A percentile compares a stretch with the other conserved stretches of the same genome.
Conservation (phyloP, 306 rosid genomes). For the Argentina anserina region DNA sequence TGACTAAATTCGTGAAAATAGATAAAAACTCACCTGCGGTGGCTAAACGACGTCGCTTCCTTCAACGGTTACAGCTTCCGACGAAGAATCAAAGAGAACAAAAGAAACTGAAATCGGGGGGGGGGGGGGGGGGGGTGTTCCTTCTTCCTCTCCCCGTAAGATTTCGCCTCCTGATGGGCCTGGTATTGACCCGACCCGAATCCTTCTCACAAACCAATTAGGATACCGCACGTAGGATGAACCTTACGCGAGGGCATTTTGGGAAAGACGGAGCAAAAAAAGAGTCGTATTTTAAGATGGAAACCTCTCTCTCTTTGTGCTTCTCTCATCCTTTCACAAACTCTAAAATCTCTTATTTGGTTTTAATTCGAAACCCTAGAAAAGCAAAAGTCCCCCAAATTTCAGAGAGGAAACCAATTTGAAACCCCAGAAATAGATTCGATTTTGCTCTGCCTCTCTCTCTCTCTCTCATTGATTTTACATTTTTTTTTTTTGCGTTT, state of each 20-base stretch:
- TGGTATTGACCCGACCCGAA: neutral
- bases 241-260: neutral
- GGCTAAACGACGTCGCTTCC: neutral
- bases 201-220: neutral
- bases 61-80: neutral
- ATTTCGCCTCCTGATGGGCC: neutral
- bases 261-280: neutral
- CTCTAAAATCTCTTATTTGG: neutral
- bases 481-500: neutral
- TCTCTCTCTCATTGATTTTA: neutral
- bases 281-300: neutral
- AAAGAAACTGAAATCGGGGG: neutral
- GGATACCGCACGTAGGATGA: neutral
- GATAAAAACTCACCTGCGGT: neutral
- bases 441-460: neutral
- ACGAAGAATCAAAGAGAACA: neutral
- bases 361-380: slow-evolving; percentile 20
- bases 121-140: too few species aligned
- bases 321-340: neutral
- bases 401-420: neutral
- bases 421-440: neutral
- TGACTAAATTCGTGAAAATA: neutral
- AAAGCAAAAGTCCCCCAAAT: neutral
- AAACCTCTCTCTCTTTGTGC: too few species aligned
- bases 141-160: too few species aligned